phyloP scores from a whole-genome alignment of 163 green algal genomes.

The Chlamydomonas reinhardtii region DNA sequence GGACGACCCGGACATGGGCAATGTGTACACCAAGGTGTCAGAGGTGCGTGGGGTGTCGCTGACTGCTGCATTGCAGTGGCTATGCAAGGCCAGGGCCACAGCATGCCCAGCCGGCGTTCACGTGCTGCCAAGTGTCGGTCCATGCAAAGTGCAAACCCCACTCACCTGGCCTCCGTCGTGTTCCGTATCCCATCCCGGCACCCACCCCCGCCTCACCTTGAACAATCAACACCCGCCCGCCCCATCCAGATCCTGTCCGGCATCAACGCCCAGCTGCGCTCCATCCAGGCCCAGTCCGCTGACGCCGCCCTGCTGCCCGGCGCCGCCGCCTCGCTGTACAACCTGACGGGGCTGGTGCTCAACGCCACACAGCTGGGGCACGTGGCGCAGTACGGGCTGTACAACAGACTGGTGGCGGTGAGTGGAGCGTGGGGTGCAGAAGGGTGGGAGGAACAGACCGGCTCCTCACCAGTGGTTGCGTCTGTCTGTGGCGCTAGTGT shows the following conservation, averaged over 20 bases:
- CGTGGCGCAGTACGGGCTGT: slow-evolving; percentile 22
- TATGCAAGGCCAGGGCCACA: too few relatives aligned
- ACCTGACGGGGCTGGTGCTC: slow-evolving; percentile 38
- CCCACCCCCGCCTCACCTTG: too few relatives aligned
- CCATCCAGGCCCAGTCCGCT: background rate
- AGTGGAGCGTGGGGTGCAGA: background rate
- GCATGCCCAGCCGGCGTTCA: too few relatives aligned
- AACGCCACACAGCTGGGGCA: slow-evolving; percentile 22
- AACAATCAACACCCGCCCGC: too few relatives aligned
- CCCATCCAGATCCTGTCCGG: background rate
- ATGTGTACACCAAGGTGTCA: slow-evolving; percentile 10
- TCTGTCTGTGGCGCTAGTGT: too few relatives aligned
- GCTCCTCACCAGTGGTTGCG: too few relatives aligned
- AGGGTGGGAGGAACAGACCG: too few relatives aligned
- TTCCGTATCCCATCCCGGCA: too few relatives aligned
- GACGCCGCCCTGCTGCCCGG: background rate
- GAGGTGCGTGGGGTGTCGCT: slow-evolving; percentile 12
- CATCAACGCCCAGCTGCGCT: background rate
- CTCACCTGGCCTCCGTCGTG: background rate
- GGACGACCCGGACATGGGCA: background rate
- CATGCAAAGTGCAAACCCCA: too few relatives aligned
- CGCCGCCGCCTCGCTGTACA: background rate
- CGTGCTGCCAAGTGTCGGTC: too few relatives aligned
- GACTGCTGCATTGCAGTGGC: too few relatives aligned
- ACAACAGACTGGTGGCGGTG: slow-evolving; percentile 1